Base-by-base conservation (phyloP, 1,284 basidiomycete species). In the Volvariella surrecta region DNA sequence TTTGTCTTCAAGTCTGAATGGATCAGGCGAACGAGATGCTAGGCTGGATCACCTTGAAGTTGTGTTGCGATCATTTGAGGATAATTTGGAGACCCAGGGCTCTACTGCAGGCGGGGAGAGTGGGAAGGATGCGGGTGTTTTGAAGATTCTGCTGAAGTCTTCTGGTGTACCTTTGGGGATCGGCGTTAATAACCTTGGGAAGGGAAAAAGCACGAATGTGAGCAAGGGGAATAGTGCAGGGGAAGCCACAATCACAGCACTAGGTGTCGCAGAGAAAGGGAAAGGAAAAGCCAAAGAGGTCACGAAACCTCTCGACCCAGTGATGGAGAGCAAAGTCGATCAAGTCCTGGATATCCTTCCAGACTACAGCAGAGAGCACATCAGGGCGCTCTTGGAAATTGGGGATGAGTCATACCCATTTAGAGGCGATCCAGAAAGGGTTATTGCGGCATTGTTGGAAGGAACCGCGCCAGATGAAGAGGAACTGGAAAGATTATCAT, bases 311-410 rank as follows among this genome's bases (percentile, higher is more conserved):
- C 49, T 54, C 6, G 66, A 71, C 43, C 56, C 63, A 15, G 65
- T 73, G 47, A 56, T 82, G 4, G 76, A 83, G 38, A 44, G 71
- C 18, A 73, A 80, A 42, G 63, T 83, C 17, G 64, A 71, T 0
- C 79, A 85, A 52, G 76, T 89, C 4, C 66, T 85, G 11, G 83
- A 86, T 51, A 74, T 89, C 49, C 64, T 89, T 17, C 82, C 85
- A 0, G 73, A 84, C 39, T 62, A 73, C 15, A 57, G 71, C 0
- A 63, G 71, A 0, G 54, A 56, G 1, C 82, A 88, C 49, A 61
- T 89, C 40, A 70, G 71, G 30, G 67, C 67, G 16, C 61, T 87
- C 7, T 68, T 89, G 4, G 45, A 50, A 8, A 68, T 74, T 46
- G 58, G 70, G 1, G 59, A 66, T 4, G 82, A 71, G 50, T 58